Percentiles rank a stretch among this genome's conserved stretches.
These are phyloP conservation scores for Monilinia fructigena DNA, from an alignment of 2,329 filamentous ascomycete species.

Conservation along the genomic window DNA sequence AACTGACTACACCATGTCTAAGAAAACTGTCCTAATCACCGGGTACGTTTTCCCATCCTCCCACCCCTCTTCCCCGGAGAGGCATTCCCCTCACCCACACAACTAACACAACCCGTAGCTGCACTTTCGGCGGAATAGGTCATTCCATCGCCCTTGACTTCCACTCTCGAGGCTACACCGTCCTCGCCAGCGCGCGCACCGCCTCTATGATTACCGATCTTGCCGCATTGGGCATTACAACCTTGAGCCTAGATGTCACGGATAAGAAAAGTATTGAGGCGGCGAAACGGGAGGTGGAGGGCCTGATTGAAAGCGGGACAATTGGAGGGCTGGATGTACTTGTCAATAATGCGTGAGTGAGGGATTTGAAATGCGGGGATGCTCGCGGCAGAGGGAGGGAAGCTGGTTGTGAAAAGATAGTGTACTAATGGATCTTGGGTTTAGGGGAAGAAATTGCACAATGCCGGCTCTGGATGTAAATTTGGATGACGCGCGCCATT, in stretches of 20 bases:
- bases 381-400: too few species aligned
- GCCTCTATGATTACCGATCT: slow-evolving; percentile 40
- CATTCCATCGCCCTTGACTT: slow-evolving; percentile 45
- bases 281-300: slow-evolving; percentile 35
- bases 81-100: not conserved
- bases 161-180: slow-evolving; percentile 41
- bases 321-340: slow-evolving; percentile 74
- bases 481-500: slow-evolving; percentile 36
- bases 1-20: not conserved
- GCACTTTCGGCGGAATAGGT: slow-evolving; percentile 43
- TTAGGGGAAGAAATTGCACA: slow-evolving; percentile 32
- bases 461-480: slow-evolving; percentile 39
- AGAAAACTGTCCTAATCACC: slow-evolving; percentile 13
- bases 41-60: not conserved
- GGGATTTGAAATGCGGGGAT: not conserved
- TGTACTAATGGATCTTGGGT: slow-evolving; percentile 1
- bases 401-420: not conserved
- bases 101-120: slow-evolving; percentile 24
- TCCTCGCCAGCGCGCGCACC: slow-evolving; percentile 45
- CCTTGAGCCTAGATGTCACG: slow-evolving; percentile 46
- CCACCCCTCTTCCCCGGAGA: not conserved
- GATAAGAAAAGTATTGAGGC: slow-evolving; percentile 28
- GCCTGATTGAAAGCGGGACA: slow-evolving; percentile 48
- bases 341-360: slow-evolving; percentile 76
- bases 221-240: slow-evolving; percentile 39